phyloP scores from a whole-genome alignment of 140 eudicot genomes.

The Bidens hawaiensis region DNA sequence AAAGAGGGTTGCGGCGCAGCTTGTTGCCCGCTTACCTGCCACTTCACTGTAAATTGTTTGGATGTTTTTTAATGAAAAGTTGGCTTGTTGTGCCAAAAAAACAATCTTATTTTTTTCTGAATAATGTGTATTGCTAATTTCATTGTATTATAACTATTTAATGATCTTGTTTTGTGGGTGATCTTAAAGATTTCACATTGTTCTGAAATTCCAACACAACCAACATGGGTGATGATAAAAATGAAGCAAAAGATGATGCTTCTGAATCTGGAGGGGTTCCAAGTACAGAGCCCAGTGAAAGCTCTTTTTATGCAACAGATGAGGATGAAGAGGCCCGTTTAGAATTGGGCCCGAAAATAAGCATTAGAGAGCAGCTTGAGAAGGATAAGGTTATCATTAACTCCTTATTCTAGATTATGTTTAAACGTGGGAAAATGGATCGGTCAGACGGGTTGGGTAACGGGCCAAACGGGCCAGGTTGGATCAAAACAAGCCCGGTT shows the following conservation, averaged over 20 bases:
- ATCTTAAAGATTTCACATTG: constrained; percentile 11
- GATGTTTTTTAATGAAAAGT: too few species aligned
- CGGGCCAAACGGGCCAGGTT: not conserved
- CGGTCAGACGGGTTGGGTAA: not conserved
- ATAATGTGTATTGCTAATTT: not conserved
- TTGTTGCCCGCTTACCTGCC: too few species aligned
- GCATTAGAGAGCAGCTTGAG: constrained; percentile 55
- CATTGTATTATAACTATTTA: not conserved
- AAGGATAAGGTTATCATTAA: constrained; percentile 63
- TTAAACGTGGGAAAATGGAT: not conserved
- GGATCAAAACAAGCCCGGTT: not conserved
- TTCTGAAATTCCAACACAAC: not conserved
- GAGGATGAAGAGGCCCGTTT: constrained; percentile 52
- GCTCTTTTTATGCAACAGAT: constrained; percentile 48
- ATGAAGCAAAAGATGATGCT: constrained; percentile 18
- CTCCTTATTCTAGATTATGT: not conserved
- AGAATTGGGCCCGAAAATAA: constrained; percentile 58
- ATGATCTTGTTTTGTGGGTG: not conserved
- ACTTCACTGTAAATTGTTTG: too few species aligned
- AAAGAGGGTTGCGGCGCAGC: too few species aligned
- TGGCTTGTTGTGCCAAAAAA: too few species aligned
- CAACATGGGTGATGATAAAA: constrained; percentile 32
- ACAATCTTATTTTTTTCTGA: too few species aligned
- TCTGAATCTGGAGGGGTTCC: constrained; percentile 29
- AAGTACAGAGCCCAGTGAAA: constrained; percentile 32